phyloP scores from a whole-genome alignment of 352 stramenopile species.

The Hyaloperonospora arabidopsidis region DNA sequence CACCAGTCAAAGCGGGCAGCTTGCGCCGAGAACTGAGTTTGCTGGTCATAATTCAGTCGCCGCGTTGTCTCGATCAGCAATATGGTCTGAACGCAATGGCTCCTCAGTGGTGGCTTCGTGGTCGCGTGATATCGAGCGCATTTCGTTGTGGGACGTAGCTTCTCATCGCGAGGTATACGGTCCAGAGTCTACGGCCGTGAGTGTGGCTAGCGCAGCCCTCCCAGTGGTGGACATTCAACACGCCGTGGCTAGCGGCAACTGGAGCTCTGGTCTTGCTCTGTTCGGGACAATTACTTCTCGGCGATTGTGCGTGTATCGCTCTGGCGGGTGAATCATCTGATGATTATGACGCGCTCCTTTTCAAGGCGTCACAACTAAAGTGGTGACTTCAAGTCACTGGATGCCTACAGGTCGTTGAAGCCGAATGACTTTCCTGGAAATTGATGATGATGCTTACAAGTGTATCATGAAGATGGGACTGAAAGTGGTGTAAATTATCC shows the following conservation, averaged over 20 bases:
- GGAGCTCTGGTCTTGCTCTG: constrained; percentile 26
- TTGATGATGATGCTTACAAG: too few species aligned
- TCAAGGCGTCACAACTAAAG: too few species aligned
- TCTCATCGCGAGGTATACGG: constrained; percentile 15
- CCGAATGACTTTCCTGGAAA: too few species aligned
- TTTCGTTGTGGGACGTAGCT: constrained; percentile 23
- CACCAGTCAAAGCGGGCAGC: neutral
- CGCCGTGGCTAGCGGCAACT: constrained; percentile 18
- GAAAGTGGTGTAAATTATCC: too few species aligned
- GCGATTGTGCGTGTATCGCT: constrained; percentile 26
- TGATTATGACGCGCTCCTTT: too few species aligned
- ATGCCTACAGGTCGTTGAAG: too few species aligned
- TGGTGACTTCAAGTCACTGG: too few species aligned
- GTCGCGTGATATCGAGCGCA: constrained; percentile 22
- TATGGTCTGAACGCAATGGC: constrained; percentile 35
- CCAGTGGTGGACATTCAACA: constrained; percentile 36
- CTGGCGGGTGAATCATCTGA: neutral
- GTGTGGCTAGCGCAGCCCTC: constrained; percentile 8
- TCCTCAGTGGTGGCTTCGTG: constrained; percentile 24
- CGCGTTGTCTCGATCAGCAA: constrained; percentile 37
- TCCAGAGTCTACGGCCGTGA: constrained; percentile 3
- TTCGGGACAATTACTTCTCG: constrained; percentile 29
- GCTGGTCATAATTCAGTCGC: constrained; percentile 35
- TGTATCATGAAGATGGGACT: too few species aligned
- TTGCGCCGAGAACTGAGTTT: constrained; percentile 22